These are phyloP conservation scores for Zalaria sp. DNA, from an alignment of 2,329 filamentous ascomycete species.

Conservation along the genomic window DNA sequence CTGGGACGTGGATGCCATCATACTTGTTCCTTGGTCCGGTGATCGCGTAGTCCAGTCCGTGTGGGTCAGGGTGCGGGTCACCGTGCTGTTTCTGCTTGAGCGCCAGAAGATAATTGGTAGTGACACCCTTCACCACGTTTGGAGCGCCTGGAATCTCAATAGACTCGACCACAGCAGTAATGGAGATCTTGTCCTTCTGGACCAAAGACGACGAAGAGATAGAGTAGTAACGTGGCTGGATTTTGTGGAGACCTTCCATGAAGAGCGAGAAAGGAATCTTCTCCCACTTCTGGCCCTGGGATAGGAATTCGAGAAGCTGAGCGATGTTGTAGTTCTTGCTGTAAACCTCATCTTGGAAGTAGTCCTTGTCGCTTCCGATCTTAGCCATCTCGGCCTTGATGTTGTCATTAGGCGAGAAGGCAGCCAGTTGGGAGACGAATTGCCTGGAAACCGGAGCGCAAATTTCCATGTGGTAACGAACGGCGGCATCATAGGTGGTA, in stretches of 20 bases:
- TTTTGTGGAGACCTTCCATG: slow-evolving; percentile 84
- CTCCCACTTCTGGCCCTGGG: slow-evolving; percentile 62
- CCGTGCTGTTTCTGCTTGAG: slow-evolving; percentile 95
- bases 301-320: slow-evolving; percentile 61
- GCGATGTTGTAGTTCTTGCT: slow-evolving; percentile 80
- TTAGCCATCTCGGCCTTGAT: slow-evolving; percentile 79
- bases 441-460: slow-evolving; percentile 92
- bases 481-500: slow-evolving; percentile 86
- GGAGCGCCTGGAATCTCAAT: slow-evolving; percentile 61
- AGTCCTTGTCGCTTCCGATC: slow-evolving; percentile 85
- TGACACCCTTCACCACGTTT: slow-evolving; percentile 79
- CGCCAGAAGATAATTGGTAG: slow-evolving; percentile 90
- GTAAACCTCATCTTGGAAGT: slow-evolving; percentile 77
- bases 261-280: slow-evolving; percentile 86
- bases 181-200: slow-evolving; percentile 86
- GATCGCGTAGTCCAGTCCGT: slow-evolving; percentile 76
- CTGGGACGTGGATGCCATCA: slow-evolving; percentile 84
- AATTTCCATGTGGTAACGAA: slow-evolving; percentile 94
- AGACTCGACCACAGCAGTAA: slow-evolving; percentile 89
- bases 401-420: slow-evolving; percentile 76
- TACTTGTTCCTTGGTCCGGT: slow-evolving; percentile 91
- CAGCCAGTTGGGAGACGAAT: slow-evolving; percentile 72
- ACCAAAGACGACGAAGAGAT: slow-evolving; percentile 94
- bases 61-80: slow-evolving; percentile 65
- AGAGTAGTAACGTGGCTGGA: slow-evolving; percentile 97